These are phyloP conservation scores for Chloris gayana DNA, from an alignment of 176 grass and related monocot genomes.

Conservation along the genomic window DNA sequence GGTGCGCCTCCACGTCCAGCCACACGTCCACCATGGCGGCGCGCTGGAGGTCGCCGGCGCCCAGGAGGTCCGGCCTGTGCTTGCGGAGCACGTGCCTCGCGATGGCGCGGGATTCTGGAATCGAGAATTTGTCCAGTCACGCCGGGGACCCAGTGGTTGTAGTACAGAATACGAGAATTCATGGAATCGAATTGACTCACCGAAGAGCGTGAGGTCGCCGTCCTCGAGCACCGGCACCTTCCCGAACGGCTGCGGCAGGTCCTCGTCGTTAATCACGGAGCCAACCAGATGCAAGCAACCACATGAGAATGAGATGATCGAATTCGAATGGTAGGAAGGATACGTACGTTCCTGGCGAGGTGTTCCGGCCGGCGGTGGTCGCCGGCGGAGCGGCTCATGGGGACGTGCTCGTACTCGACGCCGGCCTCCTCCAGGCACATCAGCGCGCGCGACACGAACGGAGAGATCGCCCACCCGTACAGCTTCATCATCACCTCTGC, in stretches of 20 bases:
- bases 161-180: too few species aligned
- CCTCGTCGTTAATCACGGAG: not conserved
- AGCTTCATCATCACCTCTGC: conserved; percentile 32
- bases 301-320: not conserved
- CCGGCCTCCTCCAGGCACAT: conserved; percentile 64
- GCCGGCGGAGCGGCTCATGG: conserved; percentile 11
- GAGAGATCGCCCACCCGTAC: conserved; percentile 48
- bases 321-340: too few species aligned
- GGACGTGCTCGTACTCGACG: conserved; percentile 27
- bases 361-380: conserved; percentile 38
- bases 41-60: not conserved
- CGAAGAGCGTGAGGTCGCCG: conserved; percentile 20
- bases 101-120: conserved; percentile 19
- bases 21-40: conserved; percentile 4
- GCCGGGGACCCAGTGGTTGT: too few species aligned
- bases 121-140: too few species aligned
- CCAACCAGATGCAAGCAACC: not conserved
- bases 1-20: conserved; percentile 21
- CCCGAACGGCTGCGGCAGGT: conserved; percentile 23
- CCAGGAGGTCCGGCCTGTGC: not conserved
- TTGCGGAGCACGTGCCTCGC: conserved; percentile 25
- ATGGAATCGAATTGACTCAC: too few species aligned
- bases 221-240: conserved; percentile 20
- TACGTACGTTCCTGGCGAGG: conserved; percentile 22
- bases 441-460: conserved; percentile 50